Evolutionary conservation across 1,284 basidiomycete genomes (phyloP).

Genomic region (Boletellus dicymbophilus): DNA sequence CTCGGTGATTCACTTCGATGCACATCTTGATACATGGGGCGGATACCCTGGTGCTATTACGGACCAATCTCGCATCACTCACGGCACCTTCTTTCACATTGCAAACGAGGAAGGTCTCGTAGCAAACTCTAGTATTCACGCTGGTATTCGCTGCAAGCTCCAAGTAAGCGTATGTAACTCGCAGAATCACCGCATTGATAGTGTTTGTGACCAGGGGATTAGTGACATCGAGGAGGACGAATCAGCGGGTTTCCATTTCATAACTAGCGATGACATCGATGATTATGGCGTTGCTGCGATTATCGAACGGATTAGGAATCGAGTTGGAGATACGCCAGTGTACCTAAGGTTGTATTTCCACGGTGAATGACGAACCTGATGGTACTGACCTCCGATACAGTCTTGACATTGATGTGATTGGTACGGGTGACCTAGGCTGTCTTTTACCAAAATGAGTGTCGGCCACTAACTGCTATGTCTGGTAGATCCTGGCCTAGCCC

Average conservation of each 20-base stretch:
- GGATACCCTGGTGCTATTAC: constrained; percentile 53
- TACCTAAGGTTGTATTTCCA: constrained; percentile 62
- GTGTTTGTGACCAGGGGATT: constrained; percentile 43
- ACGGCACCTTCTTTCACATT: constrained; percentile 77
- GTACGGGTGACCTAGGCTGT: constrained; percentile 37
- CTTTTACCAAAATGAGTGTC: not conserved
- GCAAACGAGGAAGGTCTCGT: constrained; percentile 76
- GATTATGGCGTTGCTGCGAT: constrained; percentile 66
- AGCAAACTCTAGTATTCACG: constrained; percentile 72
- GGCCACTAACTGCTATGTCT: constrained; percentile 9
- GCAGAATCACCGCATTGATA: not conserved
- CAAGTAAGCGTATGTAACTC: constrained; percentile 38
- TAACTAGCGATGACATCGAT: constrained; percentile 77
- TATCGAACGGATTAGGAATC: constrained; percentile 58
- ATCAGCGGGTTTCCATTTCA: constrained; percentile 67
- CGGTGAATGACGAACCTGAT: not conserved
- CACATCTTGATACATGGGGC: constrained; percentile 72
- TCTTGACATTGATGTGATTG: constrained; percentile 79
- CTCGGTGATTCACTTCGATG: constrained; percentile 82
- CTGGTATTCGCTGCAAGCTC: constrained; percentile 77
- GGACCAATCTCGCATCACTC: constrained; percentile 66
- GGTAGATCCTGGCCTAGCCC: constrained; percentile 77
- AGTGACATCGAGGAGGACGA: constrained; percentile 65
- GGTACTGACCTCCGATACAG: constrained; percentile 34
- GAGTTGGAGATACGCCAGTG: constrained; percentile 70